Evolutionary conservation across 352 stramenopile species (phyloP).

Genomic region (Pythium rishiriense): DNA sequence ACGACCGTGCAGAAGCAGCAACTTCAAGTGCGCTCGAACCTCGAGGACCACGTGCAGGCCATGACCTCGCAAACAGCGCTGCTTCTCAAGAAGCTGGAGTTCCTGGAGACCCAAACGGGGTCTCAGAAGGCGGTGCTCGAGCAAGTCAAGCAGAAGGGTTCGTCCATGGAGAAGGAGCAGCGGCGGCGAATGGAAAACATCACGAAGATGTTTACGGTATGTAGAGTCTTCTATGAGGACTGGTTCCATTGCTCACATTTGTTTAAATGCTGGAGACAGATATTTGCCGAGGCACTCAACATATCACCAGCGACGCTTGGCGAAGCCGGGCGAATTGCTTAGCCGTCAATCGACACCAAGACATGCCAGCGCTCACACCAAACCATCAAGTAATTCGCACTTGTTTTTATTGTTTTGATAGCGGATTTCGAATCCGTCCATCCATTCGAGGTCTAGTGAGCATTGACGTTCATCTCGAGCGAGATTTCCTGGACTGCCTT

Average conservation of each 20-base stretch:
- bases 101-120: slow-evolving; percentile 45
- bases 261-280: slow-evolving; percentile 19
- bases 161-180: slow-evolving; percentile 67
- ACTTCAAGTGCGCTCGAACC: slow-evolving; percentile 42
- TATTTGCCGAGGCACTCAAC: slow-evolving; percentile 75
- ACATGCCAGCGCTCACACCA: too few relatives aligned
- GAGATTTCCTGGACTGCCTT: slow-evolving; percentile 95
- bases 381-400: slow-evolving; percentile 1
- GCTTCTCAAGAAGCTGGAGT: slow-evolving; percentile 58
- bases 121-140: slow-evolving; percentile 40
- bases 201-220: slow-evolving; percentile 73
- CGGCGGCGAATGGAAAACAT: slow-evolving; percentile 74
- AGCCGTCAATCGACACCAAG: too few relatives aligned
- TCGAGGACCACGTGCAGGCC: slow-evolving; percentile 56
- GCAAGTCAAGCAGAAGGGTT: slow-evolving; percentile 52
- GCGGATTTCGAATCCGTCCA: not conserved
- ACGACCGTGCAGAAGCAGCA: slow-evolving; percentile 70
- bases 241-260: too few relatives aligned
- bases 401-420: slow-evolving; percentile 32
- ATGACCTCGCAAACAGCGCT: slow-evolving; percentile 40
- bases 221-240: not conserved
- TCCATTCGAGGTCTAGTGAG: slow-evolving; percentile 16
- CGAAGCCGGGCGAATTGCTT: slow-evolving; percentile 26
- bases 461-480: slow-evolving; percentile 78
- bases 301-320: slow-evolving; percentile 36